phyloP scores from a whole-genome alignment of 2,329 filamentous ascomycete species.

The Metarhizium humberi region DNA sequence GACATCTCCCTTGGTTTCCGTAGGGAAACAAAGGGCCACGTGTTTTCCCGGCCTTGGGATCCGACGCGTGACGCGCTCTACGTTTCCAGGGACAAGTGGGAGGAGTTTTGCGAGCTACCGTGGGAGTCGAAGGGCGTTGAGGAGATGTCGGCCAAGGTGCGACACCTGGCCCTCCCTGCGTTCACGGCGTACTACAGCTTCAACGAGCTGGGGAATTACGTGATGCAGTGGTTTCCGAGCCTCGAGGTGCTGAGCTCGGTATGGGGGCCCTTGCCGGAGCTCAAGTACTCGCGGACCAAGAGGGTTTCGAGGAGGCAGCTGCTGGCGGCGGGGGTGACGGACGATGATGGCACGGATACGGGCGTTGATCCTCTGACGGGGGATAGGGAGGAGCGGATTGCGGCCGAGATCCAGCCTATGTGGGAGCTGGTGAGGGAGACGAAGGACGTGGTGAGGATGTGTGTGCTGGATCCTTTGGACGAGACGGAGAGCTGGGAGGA shows the following conservation, averaged over 20 bases:
- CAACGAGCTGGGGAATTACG: slow-evolving; percentile 4
- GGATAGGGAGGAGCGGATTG: slow-evolving; percentile 1
- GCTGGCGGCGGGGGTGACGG: background rate
- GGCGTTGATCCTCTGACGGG: slow-evolving; percentile 1
- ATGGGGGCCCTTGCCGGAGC: slow-evolving; percentile 14
- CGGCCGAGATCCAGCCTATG: slow-evolving; percentile 6
- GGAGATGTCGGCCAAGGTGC: slow-evolving; percentile 8
- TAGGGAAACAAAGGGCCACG: background rate
- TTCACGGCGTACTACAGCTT: slow-evolving; percentile 17
- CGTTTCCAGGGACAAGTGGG: slow-evolving; percentile 9
- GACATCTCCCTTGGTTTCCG: slow-evolving; percentile 3
- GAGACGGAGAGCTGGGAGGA: slow-evolving; percentile 4
- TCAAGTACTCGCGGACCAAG: background rate
- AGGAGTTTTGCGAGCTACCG: slow-evolving; percentile 8
- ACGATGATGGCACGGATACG: slow-evolving; percentile 1
- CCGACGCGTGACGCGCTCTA: slow-evolving; percentile 3
- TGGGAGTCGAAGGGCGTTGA: background rate
- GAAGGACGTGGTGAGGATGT: slow-evolving; percentile 10
- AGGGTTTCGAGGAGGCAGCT: background rate
- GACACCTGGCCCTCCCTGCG: slow-evolving; percentile 15
- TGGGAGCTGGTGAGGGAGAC: slow-evolving; percentile 7
- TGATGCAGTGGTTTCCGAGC: slow-evolving; percentile 10
- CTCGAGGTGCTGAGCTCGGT: slow-evolving; percentile 13
- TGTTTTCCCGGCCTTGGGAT: slow-evolving; percentile 7
- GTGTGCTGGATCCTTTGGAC: slow-evolving; percentile 3